Percentiles rank a stretch among this genome's conserved stretches.
Evolutionary conservation across 768 basidiomycete genomes (phyloP).

Genomic region (Psilocybe subaeruginosa): DNA sequence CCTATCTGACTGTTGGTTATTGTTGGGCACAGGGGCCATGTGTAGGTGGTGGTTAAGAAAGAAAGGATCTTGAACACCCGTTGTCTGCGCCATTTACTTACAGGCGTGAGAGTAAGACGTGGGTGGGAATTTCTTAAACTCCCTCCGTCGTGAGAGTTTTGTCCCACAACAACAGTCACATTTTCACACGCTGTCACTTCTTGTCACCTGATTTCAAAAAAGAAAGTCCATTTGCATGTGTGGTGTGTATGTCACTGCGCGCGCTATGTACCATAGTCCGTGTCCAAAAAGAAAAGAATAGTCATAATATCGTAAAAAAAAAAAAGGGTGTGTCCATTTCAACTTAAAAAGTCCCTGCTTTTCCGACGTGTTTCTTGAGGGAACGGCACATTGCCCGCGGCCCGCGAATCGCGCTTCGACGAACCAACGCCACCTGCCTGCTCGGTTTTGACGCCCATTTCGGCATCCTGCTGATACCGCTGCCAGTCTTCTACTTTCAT

Average conservation of each 20-base stretch:
- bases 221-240: constrained; percentile 3
- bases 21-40: constrained; percentile 37
- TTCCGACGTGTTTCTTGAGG: constrained; percentile 42
- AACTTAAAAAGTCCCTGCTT: constrained; percentile 40
- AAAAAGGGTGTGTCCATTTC: constrained; percentile 19
- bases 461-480: constrained; percentile 58
- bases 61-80: constrained; percentile 39
- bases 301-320: not conserved
- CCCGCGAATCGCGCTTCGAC: constrained; percentile 37
- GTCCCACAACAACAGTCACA: constrained; percentile 23
- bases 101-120: constrained; percentile 51
- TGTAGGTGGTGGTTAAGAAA: constrained; percentile 48
- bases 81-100: constrained; percentile 43
- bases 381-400: constrained; percentile 55
- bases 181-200: constrained; percentile 30
- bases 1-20: constrained; percentile 25
- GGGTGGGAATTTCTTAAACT: constrained; percentile 38
- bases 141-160: constrained; percentile 32
- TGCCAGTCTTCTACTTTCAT: constrained; percentile 90
- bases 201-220: constrained; percentile 21
- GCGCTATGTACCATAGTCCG: constrained; percentile 13
- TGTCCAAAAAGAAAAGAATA: constrained; percentile 1
- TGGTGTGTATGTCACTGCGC: constrained; percentile 10
- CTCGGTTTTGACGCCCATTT: constrained; percentile 23
- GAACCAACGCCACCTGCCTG: constrained; percentile 19